Percentiles rank a stretch among this genome's conserved stretches.
Conservation (phyloP, 2,329 filamentous ascomycete genomes). For the Talaromyces sp. region DNA sequence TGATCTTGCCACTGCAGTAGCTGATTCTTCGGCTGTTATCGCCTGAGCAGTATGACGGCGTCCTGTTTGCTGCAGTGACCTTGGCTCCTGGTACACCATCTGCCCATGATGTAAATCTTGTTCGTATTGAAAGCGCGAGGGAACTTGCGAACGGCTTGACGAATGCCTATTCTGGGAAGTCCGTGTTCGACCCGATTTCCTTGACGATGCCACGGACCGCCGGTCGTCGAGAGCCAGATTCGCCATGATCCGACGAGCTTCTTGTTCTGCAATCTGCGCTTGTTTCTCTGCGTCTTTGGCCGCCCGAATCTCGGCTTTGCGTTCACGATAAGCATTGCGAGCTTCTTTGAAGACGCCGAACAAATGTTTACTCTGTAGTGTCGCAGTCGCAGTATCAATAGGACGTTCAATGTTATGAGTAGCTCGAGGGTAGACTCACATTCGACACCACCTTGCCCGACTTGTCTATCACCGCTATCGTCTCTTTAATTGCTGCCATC, state of each 20-base stretch:
- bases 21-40: slow-evolving; percentile 24
- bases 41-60: slow-evolving; percentile 39
- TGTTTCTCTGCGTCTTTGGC: slow-evolving; percentile 60
- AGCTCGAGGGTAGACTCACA: slow-evolving; percentile 48
- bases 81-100: slow-evolving; percentile 3
- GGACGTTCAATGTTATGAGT: background rate
- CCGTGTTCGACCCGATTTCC: slow-evolving; percentile 33
- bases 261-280: slow-evolving; percentile 49
- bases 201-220: slow-evolving; percentile 40
- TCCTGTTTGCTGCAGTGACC: slow-evolving; percentile 21
- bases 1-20: slow-evolving; percentile 25
- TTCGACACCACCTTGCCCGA: slow-evolving; percentile 88
- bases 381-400: background rate
- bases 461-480: slow-evolving; percentile 83
- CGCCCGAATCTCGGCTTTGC: slow-evolving; percentile 74
- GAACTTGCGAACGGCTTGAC: slow-evolving; percentile 14
- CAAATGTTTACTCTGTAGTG: slow-evolving; percentile 75
- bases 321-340: slow-evolving; percentile 78
- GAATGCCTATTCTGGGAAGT: slow-evolving; percentile 24
- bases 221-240: slow-evolving; percentile 46
- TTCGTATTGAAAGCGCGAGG: slow-evolving; percentile 15
- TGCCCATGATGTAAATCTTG: slow-evolving; percentile 11
- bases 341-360: slow-evolving; percentile 90
- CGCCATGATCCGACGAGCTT: slow-evolving; percentile 34
- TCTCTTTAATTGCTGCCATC: slow-evolving; percentile 51